These are phyloP conservation scores for Fraxinus excelsior DNA, from an alignment of 257 asterid species.

Conservation along the genomic window DNA sequence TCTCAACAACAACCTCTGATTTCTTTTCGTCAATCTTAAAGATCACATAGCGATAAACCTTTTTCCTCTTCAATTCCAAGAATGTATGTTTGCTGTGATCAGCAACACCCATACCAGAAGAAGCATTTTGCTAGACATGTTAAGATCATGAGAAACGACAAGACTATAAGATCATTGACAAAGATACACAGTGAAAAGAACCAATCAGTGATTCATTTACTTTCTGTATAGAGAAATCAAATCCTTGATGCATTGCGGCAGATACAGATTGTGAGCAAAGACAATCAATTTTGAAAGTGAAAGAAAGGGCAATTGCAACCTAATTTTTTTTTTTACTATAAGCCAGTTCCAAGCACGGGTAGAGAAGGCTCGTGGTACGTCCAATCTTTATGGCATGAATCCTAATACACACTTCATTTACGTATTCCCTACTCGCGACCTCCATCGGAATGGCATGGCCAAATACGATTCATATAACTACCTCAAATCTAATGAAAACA, in stretches of 20 bases:
- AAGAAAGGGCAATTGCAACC: background rate
- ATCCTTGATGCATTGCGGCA: background rate
- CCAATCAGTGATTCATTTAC: background rate
- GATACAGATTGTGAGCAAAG: background rate
- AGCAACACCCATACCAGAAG: slow-evolving; percentile 25
- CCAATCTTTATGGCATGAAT: background rate
- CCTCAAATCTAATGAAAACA: background rate
- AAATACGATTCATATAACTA: background rate
- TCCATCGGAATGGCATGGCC: background rate
- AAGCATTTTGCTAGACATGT: slow-evolving; percentile 25
- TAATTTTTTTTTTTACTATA: background rate
- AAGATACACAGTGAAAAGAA: background rate
- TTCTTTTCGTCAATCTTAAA: slow-evolving; percentile 33
- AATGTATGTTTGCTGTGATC: slow-evolving; percentile 30
- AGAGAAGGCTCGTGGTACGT: background rate
- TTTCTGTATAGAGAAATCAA: background rate
- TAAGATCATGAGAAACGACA: slow-evolving; percentile 1
- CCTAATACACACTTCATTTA: background rate
- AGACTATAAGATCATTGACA: background rate
- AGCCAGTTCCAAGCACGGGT: background rate
- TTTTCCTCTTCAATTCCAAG: slow-evolving; percentile 34
- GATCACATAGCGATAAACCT: slow-evolving; percentile 23
- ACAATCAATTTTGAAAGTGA: too few relatives aligned
- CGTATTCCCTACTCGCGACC: background rate
- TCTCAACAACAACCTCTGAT: slow-evolving; percentile 32